phyloP scores from a whole-genome alignment of 1,139 yeast genomes.

The Kodamaea plutei region DNA sequence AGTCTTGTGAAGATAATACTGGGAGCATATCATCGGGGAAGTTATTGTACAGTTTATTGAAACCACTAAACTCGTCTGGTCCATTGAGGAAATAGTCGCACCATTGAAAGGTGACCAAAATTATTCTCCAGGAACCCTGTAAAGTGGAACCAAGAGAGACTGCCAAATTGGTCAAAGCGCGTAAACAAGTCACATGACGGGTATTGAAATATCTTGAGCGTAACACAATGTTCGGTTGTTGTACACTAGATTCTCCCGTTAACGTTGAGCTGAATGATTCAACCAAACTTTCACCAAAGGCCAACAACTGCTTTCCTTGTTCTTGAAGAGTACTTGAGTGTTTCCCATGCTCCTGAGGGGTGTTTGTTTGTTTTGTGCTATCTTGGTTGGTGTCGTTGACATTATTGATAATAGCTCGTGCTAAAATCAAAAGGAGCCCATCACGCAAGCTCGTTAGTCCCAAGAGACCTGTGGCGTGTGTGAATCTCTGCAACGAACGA shows the following conservation, averaged over 20 bases:
- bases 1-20: slow-evolving; percentile 39
- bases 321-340: slow-evolving; percentile 15
- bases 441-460: slow-evolving; percentile 55
- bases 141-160: slow-evolving; percentile 74
- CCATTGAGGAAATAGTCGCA: slow-evolving; percentile 60
- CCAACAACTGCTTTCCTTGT: slow-evolving; percentile 34
- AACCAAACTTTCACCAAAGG: slow-evolving; percentile 60
- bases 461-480: slow-evolving; percentile 81
- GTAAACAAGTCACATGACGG: slow-evolving; percentile 67
- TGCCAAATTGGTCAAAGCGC: slow-evolving; percentile 75
- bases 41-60: slow-evolving; percentile 10
- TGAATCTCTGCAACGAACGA: slow-evolving; percentile 70
- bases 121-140: slow-evolving; percentile 61
- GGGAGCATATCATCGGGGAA: slow-evolving; percentile 20
- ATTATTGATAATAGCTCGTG: slow-evolving; percentile 49
- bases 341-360: slow-evolving; percentile 1
- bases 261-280: slow-evolving; percentile 49
- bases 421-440: slow-evolving; percentile 54
- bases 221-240: slow-evolving; percentile 2
- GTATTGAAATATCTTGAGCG: slow-evolving; percentile 47
- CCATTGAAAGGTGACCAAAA: slow-evolving; percentile 76
- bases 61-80: slow-evolving; percentile 43
- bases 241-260: slow-evolving; percentile 3
- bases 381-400: slow-evolving; percentile 16
- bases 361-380: slow-evolving; percentile 9